Base-by-base conservation (phyloP, 2,329 filamentous ascomycete species). In the Aureobasidium pullulans region DNA sequence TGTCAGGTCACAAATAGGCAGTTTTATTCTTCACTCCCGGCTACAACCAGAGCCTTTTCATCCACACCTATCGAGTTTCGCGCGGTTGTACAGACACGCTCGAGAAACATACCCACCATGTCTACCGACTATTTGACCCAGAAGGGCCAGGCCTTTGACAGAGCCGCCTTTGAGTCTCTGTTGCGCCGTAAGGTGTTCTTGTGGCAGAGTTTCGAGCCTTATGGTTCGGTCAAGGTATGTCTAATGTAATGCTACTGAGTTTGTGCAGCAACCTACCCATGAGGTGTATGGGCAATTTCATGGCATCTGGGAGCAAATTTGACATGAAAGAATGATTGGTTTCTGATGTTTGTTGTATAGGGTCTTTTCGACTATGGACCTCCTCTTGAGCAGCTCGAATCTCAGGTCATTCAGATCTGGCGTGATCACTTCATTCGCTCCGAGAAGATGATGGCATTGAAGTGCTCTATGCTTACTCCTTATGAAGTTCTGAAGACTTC, bases 191-290 rank as follows among this genome's bases (percentile, higher is more conserved):
- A 91, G 74, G 81, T 93, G 77, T 97, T 97, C 81, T 96, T 94
- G 77, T 96, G 92, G 64, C 92, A 92, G 57, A 87, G 91, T 59
- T 97, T 96, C 75, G 94, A 97, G 76, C 93, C 96, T 69, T 97
- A 97, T 63, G 71, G 71, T 39, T 68, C 69, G 11, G 68, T 69
- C 61, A 73, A 73, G 62, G 61, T 58, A 31, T 47, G 44, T 32
- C 23, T 23, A 23, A 2, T 4, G 23, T 23, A 23, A 23, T 23
- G 23, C 23, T 10, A 2, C 9, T 37, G 36, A 10, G 13, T 46
- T 16, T 46, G 16, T 23, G 16, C 42, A 46, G 29, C 19, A 59
- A 23, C 23, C 23, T 23, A 23, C 23, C 23, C 23, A 23, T 23
- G 23, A 23, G 23, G 23, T 4, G 23, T 23, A 23, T 23, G 23